Evolutionary conservation across 352 stramenopile species (phyloP), one percentile per base, ranked within the genome.

Genomic region (Phytophthora citrophthora): DNA sequence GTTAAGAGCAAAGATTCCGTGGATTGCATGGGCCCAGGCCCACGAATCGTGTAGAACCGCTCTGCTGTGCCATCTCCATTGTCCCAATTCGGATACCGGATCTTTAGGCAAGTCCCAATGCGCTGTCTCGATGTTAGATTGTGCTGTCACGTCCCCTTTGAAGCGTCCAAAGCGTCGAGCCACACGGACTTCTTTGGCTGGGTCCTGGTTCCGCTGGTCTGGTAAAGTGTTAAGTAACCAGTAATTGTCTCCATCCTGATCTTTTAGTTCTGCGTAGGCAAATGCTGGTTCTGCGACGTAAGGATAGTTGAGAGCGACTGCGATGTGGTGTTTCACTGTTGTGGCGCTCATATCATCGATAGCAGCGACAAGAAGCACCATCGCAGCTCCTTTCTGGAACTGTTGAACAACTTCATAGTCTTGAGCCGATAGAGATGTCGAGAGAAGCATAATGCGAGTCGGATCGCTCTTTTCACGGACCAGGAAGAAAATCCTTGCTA

Each of bases 21-120:
- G 76, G 3, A 79, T 36, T 4, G 66, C 54, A n/a, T 81, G 77
- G 1, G 53, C 59, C 78, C 75, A 87, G 1, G 72, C 67, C 78
- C 78, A 87, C 6, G 67, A 73, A 55, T 87, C 74, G 13, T 68
- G 70, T 5, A 83, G 58, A 3, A 81, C 64, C 1, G 67, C 32
- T 34, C 60, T 52, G 10, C 73, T 69, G 5, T 63, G 31, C 72
- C 72, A 83, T 13, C 50, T 38, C 66, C 65, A 79, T 8, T 64
- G 7, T 4, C 43, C 36, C n/a, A 88, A 32, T 3, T 70, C 57
- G 4, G 18, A 50, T 10, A 57, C 11, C 9, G 74, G 70, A 24
- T 70, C 46, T 3, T 11, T 52, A 1, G 71, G 55, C 9, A 81
- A 23, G 4, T 53, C 39, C 72, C 70, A 78, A 15, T 68, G 43